These are phyloP conservation scores for Albizia julibrissin DNA, from an alignment of 306 rosid genomes.

Conservation along the genomic window DNA sequence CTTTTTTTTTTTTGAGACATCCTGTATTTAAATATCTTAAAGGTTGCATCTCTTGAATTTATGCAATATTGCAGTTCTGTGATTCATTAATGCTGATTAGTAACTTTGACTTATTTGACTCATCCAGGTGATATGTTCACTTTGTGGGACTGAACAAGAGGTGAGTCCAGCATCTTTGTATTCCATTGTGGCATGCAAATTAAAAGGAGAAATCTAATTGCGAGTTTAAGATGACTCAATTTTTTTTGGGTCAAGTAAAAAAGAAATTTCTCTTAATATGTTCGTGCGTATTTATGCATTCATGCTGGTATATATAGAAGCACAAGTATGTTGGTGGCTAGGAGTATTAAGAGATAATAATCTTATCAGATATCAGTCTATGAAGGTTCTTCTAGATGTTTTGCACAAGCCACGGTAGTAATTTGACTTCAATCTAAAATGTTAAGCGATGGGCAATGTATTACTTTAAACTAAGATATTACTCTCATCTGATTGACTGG, in stretches of 20 bases:
- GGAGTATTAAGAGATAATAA: background rate
- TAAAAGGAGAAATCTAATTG: background rate
- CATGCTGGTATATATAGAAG: background rate
- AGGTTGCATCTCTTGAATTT: background rate
- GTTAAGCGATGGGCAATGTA: background rate
- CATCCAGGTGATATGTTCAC: slow-evolving; percentile 78
- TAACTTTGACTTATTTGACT: background rate
- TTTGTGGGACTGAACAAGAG: slow-evolving; percentile 86
- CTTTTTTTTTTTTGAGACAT: slow-evolving; percentile 3
- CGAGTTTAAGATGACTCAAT: background rate
- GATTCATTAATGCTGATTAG: slow-evolving; percentile 24
- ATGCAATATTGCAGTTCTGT: background rate
- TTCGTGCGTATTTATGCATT: background rate
- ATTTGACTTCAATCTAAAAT: background rate
- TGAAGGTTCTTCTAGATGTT: background rate
- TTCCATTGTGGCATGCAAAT: background rate
- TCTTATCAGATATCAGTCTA: background rate
- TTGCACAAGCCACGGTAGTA: background rate
- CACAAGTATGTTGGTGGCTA: background rate
- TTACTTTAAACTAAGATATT: background rate
- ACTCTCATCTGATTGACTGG: background rate
- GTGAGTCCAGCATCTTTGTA: slow-evolving; percentile 42
- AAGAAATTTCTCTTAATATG: background rate
- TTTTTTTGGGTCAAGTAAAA: background rate
- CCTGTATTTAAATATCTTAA: background rate